These are phyloP conservation scores for Cymodocea nodosa DNA, from an alignment of 116 monocot genomes.

Conservation along the genomic window DNA sequence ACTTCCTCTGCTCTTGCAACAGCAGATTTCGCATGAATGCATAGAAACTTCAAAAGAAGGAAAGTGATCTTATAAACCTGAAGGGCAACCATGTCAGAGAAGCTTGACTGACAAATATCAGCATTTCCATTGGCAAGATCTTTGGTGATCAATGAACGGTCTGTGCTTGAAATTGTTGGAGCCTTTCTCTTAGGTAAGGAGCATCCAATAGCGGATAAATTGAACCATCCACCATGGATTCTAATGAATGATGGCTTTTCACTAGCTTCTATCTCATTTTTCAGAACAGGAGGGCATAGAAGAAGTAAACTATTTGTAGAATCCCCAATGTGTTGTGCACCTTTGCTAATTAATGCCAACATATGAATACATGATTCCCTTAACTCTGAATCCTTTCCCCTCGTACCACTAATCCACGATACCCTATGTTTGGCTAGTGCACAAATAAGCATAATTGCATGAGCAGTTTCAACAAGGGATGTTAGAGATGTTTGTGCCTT, in stretches of 20 bases:
- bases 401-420: conserved; percentile 40
- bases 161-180: not conserved
- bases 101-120: conserved; percentile 23
- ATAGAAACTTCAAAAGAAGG: conserved; percentile 67
- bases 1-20: conserved; percentile 66
- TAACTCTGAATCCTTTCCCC: conserved; percentile 46
- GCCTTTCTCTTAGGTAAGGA: conserved; percentile 9
- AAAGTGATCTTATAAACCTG: conserved; percentile 70
- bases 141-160: conserved; percentile 13
- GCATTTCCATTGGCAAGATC: conserved; percentile 22
- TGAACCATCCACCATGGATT: conserved; percentile 69
- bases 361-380: conserved; percentile 72
- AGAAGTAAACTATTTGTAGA: conserved; percentile 16
- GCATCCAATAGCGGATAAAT: conserved; percentile 15
- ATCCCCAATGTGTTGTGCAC: conserved; percentile 31
- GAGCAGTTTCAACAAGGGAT: conserved; percentile 44
- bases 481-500: conserved; percentile 34
- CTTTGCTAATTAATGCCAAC: conserved; percentile 79
- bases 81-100: conserved; percentile 52
- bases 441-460: conserved; percentile 51
- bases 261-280: conserved; percentile 44
- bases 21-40: conserved; percentile 68
- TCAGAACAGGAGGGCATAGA: conserved; percentile 36
- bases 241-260: conserved; percentile 30
- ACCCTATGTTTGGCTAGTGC: conserved; percentile 41